These are phyloP conservation scores for Trichophyton simii DNA, from an alignment of 2,329 filamentous ascomycete species.

Conservation along the genomic window DNA sequence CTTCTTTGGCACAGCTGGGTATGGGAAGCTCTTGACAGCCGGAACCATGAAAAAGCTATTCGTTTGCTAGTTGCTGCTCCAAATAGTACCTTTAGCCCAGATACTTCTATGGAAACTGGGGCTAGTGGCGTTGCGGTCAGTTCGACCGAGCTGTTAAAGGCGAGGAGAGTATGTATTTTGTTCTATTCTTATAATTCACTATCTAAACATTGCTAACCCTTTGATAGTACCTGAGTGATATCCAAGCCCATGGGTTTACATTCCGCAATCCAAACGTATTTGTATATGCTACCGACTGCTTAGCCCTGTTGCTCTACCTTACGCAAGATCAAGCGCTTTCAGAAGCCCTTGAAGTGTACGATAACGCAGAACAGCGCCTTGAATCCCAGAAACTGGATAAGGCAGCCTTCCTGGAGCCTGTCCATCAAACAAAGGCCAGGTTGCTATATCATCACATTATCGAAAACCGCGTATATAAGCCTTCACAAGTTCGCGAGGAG, in stretches of 20 bases:
- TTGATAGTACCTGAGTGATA: constrained; percentile 41
- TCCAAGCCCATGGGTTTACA: constrained; percentile 46
- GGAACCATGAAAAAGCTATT: constrained; percentile 26
- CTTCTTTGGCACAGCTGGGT: constrained; percentile 51
- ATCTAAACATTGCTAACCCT: constrained; percentile 39
- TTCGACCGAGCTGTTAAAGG: constrained; percentile 27
- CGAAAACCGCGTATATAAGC: constrained; percentile 53
- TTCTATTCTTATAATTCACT: not conserved
- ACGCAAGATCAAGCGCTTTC: constrained; percentile 27
- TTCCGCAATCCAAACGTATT: constrained; percentile 39
- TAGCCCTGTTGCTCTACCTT: constrained; percentile 57
- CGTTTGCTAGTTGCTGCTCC: constrained; percentile 31
- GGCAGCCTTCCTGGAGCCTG: constrained; percentile 40
- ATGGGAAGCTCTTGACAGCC: constrained; percentile 51
- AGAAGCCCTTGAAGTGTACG: constrained; percentile 29
- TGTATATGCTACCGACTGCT: constrained; percentile 46
- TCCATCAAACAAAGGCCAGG: constrained; percentile 56
- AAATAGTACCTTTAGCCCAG: constrained; percentile 24
- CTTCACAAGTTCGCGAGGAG: constrained; percentile 50
- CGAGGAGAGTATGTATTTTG: constrained; percentile 26
- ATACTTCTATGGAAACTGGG: constrained; percentile 14
- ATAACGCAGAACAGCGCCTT: constrained; percentile 34
- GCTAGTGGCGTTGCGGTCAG: constrained; percentile 15
- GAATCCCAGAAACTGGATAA: constrained; percentile 26
- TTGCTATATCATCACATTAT: constrained; percentile 56